These are phyloP conservation scores for Glycine latifolia DNA, from an alignment of 306 rosid species.

Conservation along the genomic window DNA sequence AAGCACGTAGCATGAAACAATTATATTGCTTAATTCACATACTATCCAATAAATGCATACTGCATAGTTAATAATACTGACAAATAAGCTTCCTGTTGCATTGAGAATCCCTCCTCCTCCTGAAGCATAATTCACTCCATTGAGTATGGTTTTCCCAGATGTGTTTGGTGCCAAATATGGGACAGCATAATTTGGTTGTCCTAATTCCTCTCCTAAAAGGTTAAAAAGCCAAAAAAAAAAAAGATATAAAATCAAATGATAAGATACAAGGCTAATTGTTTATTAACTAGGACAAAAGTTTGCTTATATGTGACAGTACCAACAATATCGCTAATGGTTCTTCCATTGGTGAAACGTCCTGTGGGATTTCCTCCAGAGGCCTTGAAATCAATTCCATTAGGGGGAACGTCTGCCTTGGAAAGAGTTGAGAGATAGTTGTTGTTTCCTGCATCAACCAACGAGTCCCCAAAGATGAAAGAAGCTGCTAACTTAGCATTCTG, in stretches of 20 bases:
- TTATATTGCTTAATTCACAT: not conserved
- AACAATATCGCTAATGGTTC: constrained; percentile 80
- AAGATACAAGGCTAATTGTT: not conserved
- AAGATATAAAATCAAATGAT: not conserved
- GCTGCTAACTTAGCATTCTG: constrained; percentile 56
- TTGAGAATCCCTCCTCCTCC: constrained; percentile 89
- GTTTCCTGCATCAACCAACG: constrained; percentile 86
- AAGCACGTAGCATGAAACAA: not conserved
- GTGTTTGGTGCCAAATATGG: constrained; percentile 77
- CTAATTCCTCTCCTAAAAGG: constrained; percentile 73
- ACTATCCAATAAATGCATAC: not conserved
- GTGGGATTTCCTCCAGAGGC: constrained; percentile 77
- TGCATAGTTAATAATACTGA: constrained; percentile 37
- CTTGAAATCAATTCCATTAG: constrained; percentile 82
- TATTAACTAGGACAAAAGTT: not conserved
- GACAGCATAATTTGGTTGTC: constrained; percentile 62
- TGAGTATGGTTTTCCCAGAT: constrained; percentile 59
- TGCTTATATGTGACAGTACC: constrained; percentile 51
- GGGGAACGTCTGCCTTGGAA: constrained; percentile 71
- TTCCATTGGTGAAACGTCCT: constrained; percentile 83
- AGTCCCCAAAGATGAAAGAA: constrained; percentile 86
- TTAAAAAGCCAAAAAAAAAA: not conserved
- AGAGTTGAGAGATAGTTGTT: constrained; percentile 73
- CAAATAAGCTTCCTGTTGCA: constrained; percentile 84
- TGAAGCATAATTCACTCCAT: constrained; percentile 88